Base-by-base conservation (phyloP, 768 basidiomycete genomes). In the Crepidotus variabilis region DNA sequence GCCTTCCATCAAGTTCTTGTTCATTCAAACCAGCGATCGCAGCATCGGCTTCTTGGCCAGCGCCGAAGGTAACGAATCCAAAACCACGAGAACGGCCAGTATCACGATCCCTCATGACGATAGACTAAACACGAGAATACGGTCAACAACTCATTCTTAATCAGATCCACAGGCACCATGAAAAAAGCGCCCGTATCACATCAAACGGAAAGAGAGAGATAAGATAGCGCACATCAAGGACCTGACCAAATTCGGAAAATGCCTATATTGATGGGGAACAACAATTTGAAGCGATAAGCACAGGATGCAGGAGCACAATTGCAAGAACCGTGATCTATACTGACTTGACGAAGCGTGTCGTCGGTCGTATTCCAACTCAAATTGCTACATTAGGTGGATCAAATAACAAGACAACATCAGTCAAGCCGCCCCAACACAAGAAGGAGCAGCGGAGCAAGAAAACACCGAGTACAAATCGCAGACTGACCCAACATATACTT, bases 81-180 rank as follows among this genome's bases (percentile, higher is more conserved):
- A 98, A 98, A 68, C 95, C 95, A 69, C 95, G 89, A 61, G 93
- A 96, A 69, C 95, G 92, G 58, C 92, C 91, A 62, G 96, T 98
- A 69, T 97, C 96, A 70, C 94, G 92, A 77, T 98, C 95, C 78
- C 92, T 90, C 94, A 96, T 96, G 72, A 96, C 94, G 76, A 96
- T 94, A 65, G 90, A 90, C 93, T 97, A 74, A 62, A 74, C 70
- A 45, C 34, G 64, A 62, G 63, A 55, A 75, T 71, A 65, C 76
- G 75, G 28, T 28, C 28, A 28, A 68, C 71, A 72, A 69, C 71
- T 64, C 68, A 66, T 68, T 68, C 69, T 72, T 68, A 65, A 58
- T 57, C 57, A 58, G 45, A 67, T 61, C 57, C 63, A 53, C 53
- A 59, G 59, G 58, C 58, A 45, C 50, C 55, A 58, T 48, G 61